Evolutionary conservation across 2,329 filamentous ascomycete genomes (phyloP).

Genomic region (Beauveria bassiana): DNA sequence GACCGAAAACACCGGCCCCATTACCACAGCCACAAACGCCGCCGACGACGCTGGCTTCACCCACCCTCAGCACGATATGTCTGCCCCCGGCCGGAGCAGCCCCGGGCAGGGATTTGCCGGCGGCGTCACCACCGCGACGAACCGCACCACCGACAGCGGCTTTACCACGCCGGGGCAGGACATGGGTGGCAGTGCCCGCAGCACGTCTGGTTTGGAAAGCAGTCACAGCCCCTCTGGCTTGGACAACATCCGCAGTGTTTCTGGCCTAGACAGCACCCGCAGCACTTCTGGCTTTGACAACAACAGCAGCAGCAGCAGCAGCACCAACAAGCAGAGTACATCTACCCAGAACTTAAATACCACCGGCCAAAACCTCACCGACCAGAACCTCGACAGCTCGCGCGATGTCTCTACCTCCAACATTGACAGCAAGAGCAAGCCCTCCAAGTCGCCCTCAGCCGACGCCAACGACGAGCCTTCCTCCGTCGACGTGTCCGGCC

Average conservation of each 20-base stretch:
- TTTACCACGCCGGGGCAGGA: constrained; percentile 2
- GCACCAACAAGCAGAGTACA: no score
- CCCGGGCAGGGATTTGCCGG: background rate
- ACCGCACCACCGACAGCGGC: constrained; percentile 2
- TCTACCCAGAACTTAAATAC: background rate
- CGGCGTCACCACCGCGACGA: constrained; percentile 1
- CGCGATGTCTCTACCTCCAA: background rate
- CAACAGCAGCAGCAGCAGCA: background rate
- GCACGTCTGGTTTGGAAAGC: background rate
- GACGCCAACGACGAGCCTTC: constrained; percentile 26
- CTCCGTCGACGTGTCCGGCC: constrained; percentile 28
- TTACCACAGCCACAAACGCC: constrained; percentile 5
- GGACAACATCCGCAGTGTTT: background rate
- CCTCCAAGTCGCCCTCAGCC: constrained; percentile 9
- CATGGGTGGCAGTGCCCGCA: background rate
- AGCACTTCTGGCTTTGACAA: background rate
- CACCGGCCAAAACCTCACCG: background rate
- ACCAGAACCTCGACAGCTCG: background rate
- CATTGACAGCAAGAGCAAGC: background rate
- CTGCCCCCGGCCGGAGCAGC: background rate
- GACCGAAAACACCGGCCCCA: constrained; percentile 1
- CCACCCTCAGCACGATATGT: background rate
- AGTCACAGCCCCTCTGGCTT: background rate
- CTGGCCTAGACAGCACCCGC: background rate
- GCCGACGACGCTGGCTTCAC: background rate